Conservation (phyloP, 139 green algal genomes). For the Closterium sp. region DNA sequence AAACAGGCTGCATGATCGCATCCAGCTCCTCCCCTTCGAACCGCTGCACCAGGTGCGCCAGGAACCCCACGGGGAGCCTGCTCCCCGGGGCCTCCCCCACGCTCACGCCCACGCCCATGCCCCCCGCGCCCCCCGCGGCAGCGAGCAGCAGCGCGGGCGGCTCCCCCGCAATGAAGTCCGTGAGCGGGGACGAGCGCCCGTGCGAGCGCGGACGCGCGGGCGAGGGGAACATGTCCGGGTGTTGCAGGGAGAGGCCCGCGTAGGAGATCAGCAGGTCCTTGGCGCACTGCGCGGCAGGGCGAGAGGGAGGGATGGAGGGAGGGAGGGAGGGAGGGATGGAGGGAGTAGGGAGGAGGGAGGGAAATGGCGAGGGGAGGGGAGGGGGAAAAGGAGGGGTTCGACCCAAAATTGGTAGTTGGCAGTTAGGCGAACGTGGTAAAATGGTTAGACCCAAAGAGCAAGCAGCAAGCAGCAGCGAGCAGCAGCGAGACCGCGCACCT, state of each 20-base stretch:
- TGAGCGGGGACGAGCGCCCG: constrained; percentile 11
- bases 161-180: neutral
- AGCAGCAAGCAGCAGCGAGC: neutral
- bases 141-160: neutral
- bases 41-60: constrained; percentile 72
- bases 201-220: constrained; percentile 13
- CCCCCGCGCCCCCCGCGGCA: neutral
- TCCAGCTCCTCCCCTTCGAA: constrained; percentile 74
- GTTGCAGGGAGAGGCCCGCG: constrained; percentile 68
- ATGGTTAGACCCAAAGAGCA: neutral
- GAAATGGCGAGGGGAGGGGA: neutral
- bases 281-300: constrained; percentile 2
- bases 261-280: constrained; percentile 83
- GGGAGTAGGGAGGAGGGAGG: neutral
- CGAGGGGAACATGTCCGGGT: constrained; percentile 75
- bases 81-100: constrained; percentile 2
- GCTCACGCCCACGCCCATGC: neutral
- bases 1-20: constrained; percentile 61
- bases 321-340: neutral
- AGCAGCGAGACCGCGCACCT: neutral
- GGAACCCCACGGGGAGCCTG: constrained; percentile 72
- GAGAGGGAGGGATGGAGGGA: neutral
- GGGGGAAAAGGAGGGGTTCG: neutral
- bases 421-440: neutral
- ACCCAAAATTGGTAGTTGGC: neutral